Conservation (phyloP, 2,329 filamentous ascomycete species). For the Penicillium sp. region DNA sequence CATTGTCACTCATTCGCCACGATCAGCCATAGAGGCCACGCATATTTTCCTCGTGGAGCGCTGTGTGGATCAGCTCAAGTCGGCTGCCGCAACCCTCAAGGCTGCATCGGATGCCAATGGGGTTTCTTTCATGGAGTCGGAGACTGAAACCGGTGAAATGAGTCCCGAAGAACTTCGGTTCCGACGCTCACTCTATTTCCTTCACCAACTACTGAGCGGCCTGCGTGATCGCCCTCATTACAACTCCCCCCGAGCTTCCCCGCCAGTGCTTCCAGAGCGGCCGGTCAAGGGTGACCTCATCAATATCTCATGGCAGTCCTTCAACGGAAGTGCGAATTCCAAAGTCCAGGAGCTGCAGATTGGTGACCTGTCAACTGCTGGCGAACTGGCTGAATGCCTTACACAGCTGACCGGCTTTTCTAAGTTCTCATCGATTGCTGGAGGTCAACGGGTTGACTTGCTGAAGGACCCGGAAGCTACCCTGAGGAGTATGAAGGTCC, state of each 20-base stretch:
- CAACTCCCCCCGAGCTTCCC: conserved; percentile 61
- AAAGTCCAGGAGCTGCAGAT: conserved; percentile 66
- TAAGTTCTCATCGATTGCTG: conserved; percentile 73
- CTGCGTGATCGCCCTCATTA: conserved; percentile 60
- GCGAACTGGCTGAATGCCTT: conserved; percentile 69
- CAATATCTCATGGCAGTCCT: conserved; percentile 73
- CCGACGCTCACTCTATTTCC: conserved; percentile 67
- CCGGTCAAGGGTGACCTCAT: conserved; percentile 66
- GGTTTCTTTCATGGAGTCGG: conserved; percentile 58
- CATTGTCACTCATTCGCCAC: conserved; percentile 47
- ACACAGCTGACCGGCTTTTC: conserved; percentile 72
- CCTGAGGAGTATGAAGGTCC: conserved; percentile 65
- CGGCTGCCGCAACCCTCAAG: conserved; percentile 63
- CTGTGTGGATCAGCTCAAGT: conserved; percentile 71
- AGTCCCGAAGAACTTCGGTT: conserved; percentile 65
- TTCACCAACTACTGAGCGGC: conserved; percentile 67
- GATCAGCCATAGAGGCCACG: conserved; percentile 56
- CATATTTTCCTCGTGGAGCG: conserved; percentile 74
- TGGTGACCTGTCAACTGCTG: conserved; percentile 70
- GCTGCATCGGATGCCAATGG: conserved; percentile 48
- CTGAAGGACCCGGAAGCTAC: conserved; percentile 63
- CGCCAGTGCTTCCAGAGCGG: conserved; percentile 59
- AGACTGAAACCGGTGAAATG: conserved; percentile 54
- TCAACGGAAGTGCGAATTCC: conserved; percentile 63
- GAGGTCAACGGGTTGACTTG: conserved; percentile 67